Conservation (phyloP, 106 monocot genomes). For the Phalaenopsis aphrodite region DNA sequence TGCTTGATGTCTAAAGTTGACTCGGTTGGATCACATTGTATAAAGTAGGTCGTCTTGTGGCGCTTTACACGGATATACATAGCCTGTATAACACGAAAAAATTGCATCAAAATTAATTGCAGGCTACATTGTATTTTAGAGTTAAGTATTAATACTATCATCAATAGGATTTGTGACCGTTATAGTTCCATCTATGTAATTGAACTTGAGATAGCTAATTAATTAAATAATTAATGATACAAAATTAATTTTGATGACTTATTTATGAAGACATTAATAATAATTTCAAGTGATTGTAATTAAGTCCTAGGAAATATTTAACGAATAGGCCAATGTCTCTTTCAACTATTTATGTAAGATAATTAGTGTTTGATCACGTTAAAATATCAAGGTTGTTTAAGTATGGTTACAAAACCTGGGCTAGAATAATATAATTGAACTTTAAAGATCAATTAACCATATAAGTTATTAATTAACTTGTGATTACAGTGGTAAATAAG, state of each 20-base stretch:
- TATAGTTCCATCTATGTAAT: neutral
- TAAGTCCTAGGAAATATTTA: no score
- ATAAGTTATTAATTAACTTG: neutral
- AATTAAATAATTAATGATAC: neutral
- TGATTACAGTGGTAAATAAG: neutral
- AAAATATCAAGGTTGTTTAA: neutral
- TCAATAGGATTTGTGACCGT: neutral
- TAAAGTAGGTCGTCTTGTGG: constrained; percentile 79
- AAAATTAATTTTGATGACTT: neutral
- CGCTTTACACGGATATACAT: constrained; percentile 98
- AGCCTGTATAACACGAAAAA: constrained; percentile 39
- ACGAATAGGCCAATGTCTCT: no score
- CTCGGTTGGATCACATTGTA: constrained; percentile 94
- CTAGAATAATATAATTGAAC: no score
- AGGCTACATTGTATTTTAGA: neutral
- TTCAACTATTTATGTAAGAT: neutral
- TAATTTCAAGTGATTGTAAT: neutral
- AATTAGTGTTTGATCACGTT: neutral
- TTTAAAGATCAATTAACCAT: neutral
- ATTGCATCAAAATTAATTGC: neutral
- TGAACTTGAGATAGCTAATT: neutral
- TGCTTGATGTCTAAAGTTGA: constrained; percentile 83
- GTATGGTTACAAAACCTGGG: neutral
- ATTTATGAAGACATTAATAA: neutral
- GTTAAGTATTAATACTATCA: neutral